Evolutionary conservation across 1,139 yeast genomes (phyloP), one percentile per base, ranked within the genome.

Genomic region (Pichia sorboxylosa): DNA sequence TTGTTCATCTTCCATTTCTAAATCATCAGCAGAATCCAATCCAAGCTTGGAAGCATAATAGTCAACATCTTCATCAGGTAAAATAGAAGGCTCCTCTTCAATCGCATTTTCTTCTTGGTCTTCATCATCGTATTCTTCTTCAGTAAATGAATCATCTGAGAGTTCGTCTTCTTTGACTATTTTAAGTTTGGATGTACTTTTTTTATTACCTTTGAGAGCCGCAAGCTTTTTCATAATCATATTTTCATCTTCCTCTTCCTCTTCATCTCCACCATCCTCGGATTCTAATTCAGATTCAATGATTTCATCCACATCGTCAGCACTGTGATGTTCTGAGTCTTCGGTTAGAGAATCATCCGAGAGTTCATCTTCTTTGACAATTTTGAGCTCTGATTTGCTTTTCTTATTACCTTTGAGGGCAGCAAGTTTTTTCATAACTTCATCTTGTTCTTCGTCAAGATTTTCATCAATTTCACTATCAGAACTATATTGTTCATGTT

Each of bases 41-140:
- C 94, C 94, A 14, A 87, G 63, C 20, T 37, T 35, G 45, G 80
- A 77, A 41, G 79, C 80, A 4, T 95, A 90, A 51, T 84, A 87
- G 17, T 69, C 74, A 57, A 84, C 74, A 29, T 87, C 94, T 32
- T 73, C 74, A 36, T 83, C 92, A 69, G 25, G 25, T 23, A 21
- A 17, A 58, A 11, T 64, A 66, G 14, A 59, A 54, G 18, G 68
- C 68, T 27, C 21, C 35, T 36, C 31, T 35, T 35, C 28, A 26
- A n/a, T n/a, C n/a, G n/a, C n/a, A n/a, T n/a, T n/a, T n/a, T n/a
- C n/a, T n/a, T n/a, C n/a, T 32, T 32, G 4, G 19, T 31, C 22
- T 32, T 36, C 13, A 20, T 20, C 11, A 11, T 20, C 11, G 8
- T n/a, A n/a, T n/a, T n/a, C n/a, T n/a, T 25, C 27, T 6, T 25